phyloP scores from a whole-genome alignment of 371 early-diverging fungal species.

The Catenaria anguillulae region DNA sequence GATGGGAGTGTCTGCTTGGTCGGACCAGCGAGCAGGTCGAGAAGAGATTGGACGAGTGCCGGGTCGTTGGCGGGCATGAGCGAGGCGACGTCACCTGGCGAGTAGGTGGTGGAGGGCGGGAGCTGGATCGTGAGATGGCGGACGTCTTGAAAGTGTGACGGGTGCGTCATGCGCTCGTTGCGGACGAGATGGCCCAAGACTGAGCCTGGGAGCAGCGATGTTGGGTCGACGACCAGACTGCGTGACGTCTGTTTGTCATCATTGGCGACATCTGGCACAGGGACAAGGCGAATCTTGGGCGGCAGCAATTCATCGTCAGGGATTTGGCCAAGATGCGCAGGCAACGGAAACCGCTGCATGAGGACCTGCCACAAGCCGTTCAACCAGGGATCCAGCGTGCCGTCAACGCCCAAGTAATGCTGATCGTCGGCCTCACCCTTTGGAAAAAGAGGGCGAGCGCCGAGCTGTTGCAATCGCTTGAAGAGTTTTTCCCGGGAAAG shows the following conservation, averaged over 20 bases:
- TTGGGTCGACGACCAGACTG: too few relatives aligned
- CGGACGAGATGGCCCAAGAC: slow-evolving; percentile 9
- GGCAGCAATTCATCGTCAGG: slow-evolving; percentile 35
- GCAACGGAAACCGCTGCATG: slow-evolving; percentile 42
- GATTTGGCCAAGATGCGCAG: slow-evolving; percentile 29
- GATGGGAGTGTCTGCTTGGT: slow-evolving; percentile 46
- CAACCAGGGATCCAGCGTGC: slow-evolving; percentile 74
- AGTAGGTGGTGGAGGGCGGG: slow-evolving; percentile 27
- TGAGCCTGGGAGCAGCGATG: too few relatives aligned
- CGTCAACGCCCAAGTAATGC: slow-evolving; percentile 87
- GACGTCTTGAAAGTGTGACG: slow-evolving; percentile 80
- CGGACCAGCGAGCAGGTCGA: slow-evolving; percentile 55
- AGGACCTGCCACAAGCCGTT: slow-evolving; percentile 49
- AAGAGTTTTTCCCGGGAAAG: slow-evolving; percentile 81
- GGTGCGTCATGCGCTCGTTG: slow-evolving; percentile 51
- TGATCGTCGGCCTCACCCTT: slow-evolving; percentile 94
- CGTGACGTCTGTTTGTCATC: too few relatives aligned
- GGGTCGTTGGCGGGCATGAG: slow-evolving; percentile 56
- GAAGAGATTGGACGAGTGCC: slow-evolving; percentile 46
- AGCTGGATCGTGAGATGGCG: slow-evolving; percentile 47
- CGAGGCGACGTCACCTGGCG: slow-evolving; percentile 67
- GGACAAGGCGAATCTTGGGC: slow-evolving; percentile 19
- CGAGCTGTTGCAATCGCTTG: slow-evolving; percentile 74
- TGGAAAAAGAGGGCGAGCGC: slow-evolving; percentile 52
- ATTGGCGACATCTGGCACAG: neutral